Percentiles rank a stretch among this genome's conserved stretches.
Evolutionary conservation across 2,329 filamentous ascomycete species (phyloP).

Genomic region (Monosporascus cannonballus): DNA sequence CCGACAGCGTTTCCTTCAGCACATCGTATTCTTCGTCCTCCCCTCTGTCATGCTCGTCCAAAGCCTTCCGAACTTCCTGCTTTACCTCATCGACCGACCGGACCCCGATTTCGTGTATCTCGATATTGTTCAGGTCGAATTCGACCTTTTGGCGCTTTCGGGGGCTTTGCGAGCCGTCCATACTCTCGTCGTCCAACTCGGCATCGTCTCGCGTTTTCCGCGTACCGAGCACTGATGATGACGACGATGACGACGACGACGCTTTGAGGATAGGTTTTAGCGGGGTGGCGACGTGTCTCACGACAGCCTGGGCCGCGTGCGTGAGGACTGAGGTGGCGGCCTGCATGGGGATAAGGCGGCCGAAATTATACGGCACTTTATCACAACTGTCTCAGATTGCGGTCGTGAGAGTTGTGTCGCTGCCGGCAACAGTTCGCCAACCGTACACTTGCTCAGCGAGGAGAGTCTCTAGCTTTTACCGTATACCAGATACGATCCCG

Average conservation of each 20-base stretch:
- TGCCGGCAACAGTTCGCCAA: no score
- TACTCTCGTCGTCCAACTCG: constrained; percentile 29
- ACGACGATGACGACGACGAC: constrained; percentile 34
- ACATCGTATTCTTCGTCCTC: constrained; percentile 55
- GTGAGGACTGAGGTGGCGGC: constrained; percentile 17
- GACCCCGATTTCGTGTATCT: constrained; percentile 48
- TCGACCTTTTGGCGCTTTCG: constrained; percentile 51
- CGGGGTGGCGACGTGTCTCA: constrained; percentile 30
- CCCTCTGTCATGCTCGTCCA: constrained; percentile 51
- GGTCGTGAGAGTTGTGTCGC: not conserved
- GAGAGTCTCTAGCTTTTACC: not conserved
- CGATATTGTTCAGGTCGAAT: constrained; percentile 52
- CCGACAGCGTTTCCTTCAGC: constrained; percentile 53
- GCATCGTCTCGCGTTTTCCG: constrained; percentile 37
- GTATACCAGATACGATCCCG: not conserved
- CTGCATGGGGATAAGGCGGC: constrained; percentile 8
- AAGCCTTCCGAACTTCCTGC: constrained; percentile 45
- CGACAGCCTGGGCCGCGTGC: constrained; percentile 19
- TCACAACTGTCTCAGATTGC: not conserved
- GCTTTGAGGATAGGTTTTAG: constrained; percentile 49
- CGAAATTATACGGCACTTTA: not conserved
- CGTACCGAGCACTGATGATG: constrained; percentile 37
- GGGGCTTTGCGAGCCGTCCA: constrained; percentile 35
- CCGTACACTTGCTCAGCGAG: not conserved
- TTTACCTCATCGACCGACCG: constrained; percentile 51